Conservation (phyloP, 2,329 filamentous ascomycete genomes). For the Beauveria asiatica region DNA sequence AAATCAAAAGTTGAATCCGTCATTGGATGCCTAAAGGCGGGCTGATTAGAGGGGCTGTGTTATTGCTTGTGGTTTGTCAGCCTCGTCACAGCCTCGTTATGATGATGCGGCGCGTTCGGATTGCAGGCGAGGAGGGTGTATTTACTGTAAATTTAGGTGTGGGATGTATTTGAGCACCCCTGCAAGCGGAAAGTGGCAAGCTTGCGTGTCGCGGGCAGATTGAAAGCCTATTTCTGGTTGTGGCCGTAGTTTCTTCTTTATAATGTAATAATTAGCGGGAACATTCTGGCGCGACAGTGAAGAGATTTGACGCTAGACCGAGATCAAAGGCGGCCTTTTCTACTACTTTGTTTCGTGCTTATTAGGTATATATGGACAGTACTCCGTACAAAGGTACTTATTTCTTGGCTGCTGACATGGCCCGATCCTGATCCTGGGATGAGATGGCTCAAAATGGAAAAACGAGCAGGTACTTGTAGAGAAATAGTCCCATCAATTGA, state of each 20-base stretch:
- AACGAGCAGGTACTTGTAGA: not conserved
- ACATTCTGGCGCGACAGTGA: too few species aligned
- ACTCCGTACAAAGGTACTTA: not conserved
- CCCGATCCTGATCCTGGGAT: not conserved
- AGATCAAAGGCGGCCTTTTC: too few species aligned
- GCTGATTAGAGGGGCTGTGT: not conserved
- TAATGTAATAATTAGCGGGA: too few species aligned
- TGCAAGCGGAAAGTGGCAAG: too few species aligned
- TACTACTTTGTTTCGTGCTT: too few species aligned
- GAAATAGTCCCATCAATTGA: not conserved
- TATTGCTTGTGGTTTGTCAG: not conserved
- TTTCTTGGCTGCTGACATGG: not conserved
- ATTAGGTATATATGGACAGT: not conserved
- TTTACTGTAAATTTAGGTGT: too few species aligned
- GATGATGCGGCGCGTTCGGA: constrained; percentile 1
- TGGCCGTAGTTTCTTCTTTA: too few species aligned
- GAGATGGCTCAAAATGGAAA: not conserved
- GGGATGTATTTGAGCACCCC: not conserved
- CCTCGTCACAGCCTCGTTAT: not conserved
- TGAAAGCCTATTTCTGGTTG: too few species aligned
- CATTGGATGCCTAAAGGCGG: not conserved
- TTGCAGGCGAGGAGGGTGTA: not conserved
- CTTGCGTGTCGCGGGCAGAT: too few species aligned
- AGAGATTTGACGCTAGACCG: too few species aligned
- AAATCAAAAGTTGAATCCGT: too few species aligned